phyloP scores from a whole-genome alignment of 371 early-diverging fungal genomes.

The Mucor indicus region DNA sequence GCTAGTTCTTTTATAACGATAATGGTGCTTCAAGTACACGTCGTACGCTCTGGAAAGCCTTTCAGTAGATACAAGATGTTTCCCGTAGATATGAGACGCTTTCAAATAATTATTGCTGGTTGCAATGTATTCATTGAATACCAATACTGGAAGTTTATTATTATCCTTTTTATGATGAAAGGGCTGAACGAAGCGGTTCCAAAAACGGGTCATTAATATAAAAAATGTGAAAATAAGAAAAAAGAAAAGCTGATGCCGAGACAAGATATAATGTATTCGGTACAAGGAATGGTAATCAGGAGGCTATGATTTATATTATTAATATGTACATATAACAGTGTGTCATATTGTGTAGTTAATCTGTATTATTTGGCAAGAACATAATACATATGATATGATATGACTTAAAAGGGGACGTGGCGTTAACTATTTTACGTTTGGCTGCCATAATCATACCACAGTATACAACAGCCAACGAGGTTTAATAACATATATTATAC shows the following conservation, averaged over 20 bases:
- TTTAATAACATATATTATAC: no score
- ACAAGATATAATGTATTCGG: not conserved
- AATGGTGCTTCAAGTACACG: not conserved
- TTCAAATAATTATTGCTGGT: conserved; percentile 6
- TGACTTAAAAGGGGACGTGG: no score
- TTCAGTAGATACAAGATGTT: conserved; percentile 4
- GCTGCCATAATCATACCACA: no score
- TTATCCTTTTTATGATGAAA: conserved; percentile 1
- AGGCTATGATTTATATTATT: no score
- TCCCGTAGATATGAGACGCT: conserved; percentile 3
- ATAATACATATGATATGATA: no score
- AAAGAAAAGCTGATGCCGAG: not conserved
- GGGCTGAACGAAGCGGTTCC: conserved; percentile 5
- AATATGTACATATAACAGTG: no score
- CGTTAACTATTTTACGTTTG: no score
- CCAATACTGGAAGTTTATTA: conserved; percentile 1
- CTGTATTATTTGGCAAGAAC: no score
- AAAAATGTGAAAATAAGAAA: not conserved
- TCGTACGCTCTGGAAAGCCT: conserved; percentile 5
- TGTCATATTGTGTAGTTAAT: no score
- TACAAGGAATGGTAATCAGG: conserved; percentile 6
- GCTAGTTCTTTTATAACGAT: no score
- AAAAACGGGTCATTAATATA: conserved; percentile 11
- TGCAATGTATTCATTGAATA: conserved; percentile 6
- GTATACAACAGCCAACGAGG: no score